Evolutionary conservation across 805 yeast genomes (phyloP), one percentile per base, ranked within the genome.

Genomic region (Groenewaldozyma salmanticensis): DNA sequence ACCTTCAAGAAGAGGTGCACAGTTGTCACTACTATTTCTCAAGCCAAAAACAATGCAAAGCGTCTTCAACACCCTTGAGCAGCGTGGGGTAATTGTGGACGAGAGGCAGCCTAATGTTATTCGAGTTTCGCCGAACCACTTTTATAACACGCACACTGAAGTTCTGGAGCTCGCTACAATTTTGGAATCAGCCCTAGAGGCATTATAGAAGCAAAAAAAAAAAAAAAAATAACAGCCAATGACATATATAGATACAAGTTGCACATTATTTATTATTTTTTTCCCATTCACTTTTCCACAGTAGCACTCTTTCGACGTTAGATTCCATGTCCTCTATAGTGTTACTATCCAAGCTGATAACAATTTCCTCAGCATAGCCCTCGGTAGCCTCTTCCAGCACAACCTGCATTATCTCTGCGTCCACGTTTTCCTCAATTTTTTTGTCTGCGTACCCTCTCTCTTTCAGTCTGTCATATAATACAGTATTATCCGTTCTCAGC

Each of bases 361-460:
- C 90, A 21, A 87, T 77, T 48, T 81, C 84, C 34, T 78, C 77
- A 24, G 71, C 81, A 55, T 86, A 92, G 32, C 80, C 72, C 27
- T 86, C 96, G 43, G 73, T 67, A 0, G 97, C 98, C 50, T 92
- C 98, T 49, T 80, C 81, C 35, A 78, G 62, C 13, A 92, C 74
- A 11, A 90, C 84, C 51, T 88, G 90, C 97, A 92, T 92, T 49
- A 92, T 92, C 62, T 92, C 99, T 45, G 94, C 94, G 60, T 92
- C 98, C 35, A 92, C 64, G 57, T 92, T 92, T 54, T 92, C 99
- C 43, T 79, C 81, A 48, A 92, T 75, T 62, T 92, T 92, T 45
- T 72, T 70, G 46, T 84, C 81, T 41, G 80, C 76, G 57, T 92
- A 92, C 4, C 79, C 81, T 59, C 98, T 73, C 45, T 74, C 72